These are phyloP conservation scores for Bremia lactucae DNA, from an alignment of 352 stramenopile species.

Conservation along the genomic window DNA sequence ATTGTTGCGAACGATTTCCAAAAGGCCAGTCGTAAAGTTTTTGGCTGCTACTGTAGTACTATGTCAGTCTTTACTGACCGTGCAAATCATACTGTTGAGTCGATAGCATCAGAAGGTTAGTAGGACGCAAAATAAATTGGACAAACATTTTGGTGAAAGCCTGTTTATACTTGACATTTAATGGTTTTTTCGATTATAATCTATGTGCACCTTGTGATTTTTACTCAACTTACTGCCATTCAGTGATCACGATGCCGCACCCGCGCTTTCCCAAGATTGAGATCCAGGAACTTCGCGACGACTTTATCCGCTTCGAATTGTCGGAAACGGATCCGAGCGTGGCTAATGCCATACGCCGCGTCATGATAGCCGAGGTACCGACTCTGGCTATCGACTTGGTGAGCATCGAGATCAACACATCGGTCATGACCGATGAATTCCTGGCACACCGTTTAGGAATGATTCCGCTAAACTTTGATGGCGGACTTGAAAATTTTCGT, in stretches of 20 bases:
- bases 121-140: no score
- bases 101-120: no score
- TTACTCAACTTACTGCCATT: no score
- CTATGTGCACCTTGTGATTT: no score
- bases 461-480: constrained; percentile 90
- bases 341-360: constrained; percentile 93
- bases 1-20: background rate
- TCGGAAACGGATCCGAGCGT: constrained; percentile 94
- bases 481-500: constrained; percentile 80
- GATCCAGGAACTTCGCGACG: constrained; percentile 89
- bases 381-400: constrained; percentile 99
- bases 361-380: constrained; percentile 96
- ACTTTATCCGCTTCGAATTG: constrained; percentile 96
- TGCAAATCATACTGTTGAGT: no score
- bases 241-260: constrained; percentile 75
- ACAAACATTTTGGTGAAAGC: no score
- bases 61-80: no score
- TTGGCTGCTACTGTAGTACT: no score
- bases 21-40: no score
- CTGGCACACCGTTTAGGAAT: constrained; percentile 95
- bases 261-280: constrained; percentile 90
- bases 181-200: no score
- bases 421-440: constrained; percentile 97
- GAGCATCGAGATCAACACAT: constrained; percentile 95
- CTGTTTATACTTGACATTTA: no score